These are phyloP conservation scores for Trichodelitschia bisporula DNA, from an alignment of 495 filamentous ascomycete species.

Conservation along the genomic window DNA sequence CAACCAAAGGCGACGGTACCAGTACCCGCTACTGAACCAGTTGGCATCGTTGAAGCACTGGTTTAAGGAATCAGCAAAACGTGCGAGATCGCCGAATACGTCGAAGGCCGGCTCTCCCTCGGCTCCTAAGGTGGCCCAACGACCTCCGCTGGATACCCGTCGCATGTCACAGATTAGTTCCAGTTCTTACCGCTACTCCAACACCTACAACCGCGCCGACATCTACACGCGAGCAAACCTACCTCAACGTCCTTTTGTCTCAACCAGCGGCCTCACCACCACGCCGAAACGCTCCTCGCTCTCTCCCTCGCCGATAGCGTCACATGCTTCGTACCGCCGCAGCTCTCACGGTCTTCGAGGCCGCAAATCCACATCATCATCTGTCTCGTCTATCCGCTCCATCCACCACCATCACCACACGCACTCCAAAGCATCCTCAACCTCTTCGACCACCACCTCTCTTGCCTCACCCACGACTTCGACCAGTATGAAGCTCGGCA, in stretches of 20 bases:
- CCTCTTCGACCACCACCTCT: slow-evolving; percentile 50
- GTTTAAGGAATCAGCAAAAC: slow-evolving; percentile 56
- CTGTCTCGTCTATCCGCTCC: slow-evolving; percentile 74
- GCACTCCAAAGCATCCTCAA: slow-evolving; percentile 85
- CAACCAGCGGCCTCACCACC: slow-evolving; percentile 19
- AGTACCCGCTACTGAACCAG: slow-evolving; percentile 51
- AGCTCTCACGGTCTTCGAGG: slow-evolving; percentile 56
- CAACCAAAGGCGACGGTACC: slow-evolving; percentile 33
- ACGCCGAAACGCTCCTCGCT: slow-evolving; percentile 56
- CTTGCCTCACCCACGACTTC: slow-evolving; percentile 37
- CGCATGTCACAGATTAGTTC: too few species aligned
- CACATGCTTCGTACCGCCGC: slow-evolving; percentile 59
- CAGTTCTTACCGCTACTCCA: slow-evolving; percentile 5
- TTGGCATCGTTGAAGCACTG: slow-evolving; percentile 71
- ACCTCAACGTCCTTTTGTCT: slow-evolving; percentile 9
- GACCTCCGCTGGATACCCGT: too few species aligned
- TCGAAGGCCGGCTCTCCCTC: too few species aligned
- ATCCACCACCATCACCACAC: slow-evolving; percentile 60
- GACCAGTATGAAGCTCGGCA: slow-evolving; percentile 21
- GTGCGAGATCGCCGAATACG: slow-evolving; percentile 40
- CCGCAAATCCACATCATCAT: slow-evolving; percentile 88
- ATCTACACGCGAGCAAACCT: slow-evolving; percentile 9
- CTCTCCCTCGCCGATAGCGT: slow-evolving; percentile 74
- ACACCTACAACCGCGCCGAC: slow-evolving; percentile 8
- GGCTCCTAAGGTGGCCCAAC: too few species aligned